These are phyloP conservation scores for Syzygium jambos DNA, from an alignment of 345 rosid species.

Conservation along the genomic window DNA sequence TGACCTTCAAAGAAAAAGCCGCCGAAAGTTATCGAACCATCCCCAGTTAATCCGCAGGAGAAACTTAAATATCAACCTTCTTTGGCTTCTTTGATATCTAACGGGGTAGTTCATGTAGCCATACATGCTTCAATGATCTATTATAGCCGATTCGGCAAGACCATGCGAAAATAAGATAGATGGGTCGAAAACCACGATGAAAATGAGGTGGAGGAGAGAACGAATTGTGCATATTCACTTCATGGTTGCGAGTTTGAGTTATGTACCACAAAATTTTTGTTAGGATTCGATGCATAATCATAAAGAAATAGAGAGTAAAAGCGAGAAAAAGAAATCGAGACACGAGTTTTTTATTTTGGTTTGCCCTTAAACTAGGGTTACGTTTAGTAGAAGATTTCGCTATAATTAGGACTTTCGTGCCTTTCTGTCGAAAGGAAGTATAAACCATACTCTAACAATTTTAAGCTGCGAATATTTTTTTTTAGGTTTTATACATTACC, in stretches of 20 bases:
- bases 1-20: neutral
- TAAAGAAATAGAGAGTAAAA: too few species aligned
- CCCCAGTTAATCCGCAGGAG: neutral
- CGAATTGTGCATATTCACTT: neutral
- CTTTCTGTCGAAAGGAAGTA: too few species aligned
- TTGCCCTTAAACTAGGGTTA: too few species aligned
- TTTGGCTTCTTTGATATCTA: neutral
- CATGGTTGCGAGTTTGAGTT: neutral
- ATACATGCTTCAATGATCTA: neutral
- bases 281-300: too few species aligned
- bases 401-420: too few species aligned
- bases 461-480: neutral
- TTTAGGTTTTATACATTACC: too few species aligned
- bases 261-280: neutral
- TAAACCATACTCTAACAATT: neutral
- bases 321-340: too few species aligned
- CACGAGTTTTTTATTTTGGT: too few species aligned
- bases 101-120: neutral
- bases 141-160: neutral
- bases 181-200: accelerated
- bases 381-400: too few species aligned
- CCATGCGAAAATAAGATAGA: neutral
- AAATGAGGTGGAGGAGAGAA: neutral
- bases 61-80: neutral
- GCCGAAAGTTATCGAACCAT: neutral